Conservation (phyloP, 2,329 filamentous ascomycete species). For the Penicillium sp. region DNA sequence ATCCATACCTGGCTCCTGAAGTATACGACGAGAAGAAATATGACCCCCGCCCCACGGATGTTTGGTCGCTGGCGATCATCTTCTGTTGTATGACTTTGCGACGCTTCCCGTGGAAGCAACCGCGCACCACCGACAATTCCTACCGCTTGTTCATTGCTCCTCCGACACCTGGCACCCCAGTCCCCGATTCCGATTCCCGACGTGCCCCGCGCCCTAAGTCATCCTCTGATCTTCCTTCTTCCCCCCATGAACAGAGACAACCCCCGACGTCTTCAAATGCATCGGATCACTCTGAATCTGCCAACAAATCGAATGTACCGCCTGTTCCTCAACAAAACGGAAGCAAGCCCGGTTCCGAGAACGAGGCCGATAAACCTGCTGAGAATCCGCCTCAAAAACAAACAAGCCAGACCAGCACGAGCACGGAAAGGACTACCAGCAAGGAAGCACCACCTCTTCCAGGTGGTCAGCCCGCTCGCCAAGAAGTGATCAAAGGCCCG, state of each 20-base stretch:
- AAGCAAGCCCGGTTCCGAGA: conserved; percentile 19
- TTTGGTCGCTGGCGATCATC: conserved; percentile 98
- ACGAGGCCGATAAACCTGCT: conserved; percentile 25
- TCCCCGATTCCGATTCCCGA: conserved; percentile 42
- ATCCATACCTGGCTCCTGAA: conserved; percentile 94
- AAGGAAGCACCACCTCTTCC: conserved; percentile 42
- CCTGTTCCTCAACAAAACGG: conserved; percentile 16
- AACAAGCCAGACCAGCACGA: conserved; percentile 21
- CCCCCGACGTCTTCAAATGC: conserved; percentile 19
- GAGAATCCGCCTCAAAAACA: conserved; percentile 29
- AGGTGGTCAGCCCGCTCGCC: conserved; percentile 38
- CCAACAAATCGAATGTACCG: conserved; percentile 13
- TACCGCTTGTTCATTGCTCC: conserved; percentile 89
- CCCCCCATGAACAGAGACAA: conserved; percentile 27
- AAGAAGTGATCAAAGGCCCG: conserved; percentile 84
- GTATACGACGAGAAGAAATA: conserved; percentile 94
- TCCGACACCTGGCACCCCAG: conserved; percentile 68
- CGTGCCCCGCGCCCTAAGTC: conserved; percentile 37
- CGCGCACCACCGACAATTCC: conserved; percentile 86
- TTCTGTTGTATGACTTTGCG: conserved; percentile 98
- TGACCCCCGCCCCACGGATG: conserved; percentile 88
- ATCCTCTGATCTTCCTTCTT: conserved; percentile 33
- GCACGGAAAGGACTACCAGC: conserved; percentile 36
- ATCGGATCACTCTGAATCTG: conserved; percentile 11
- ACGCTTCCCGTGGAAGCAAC: conserved; percentile 96